A percentile compares a stretch with the other conserved stretches of the same genome.
Evolutionary conservation across 257 asterid species (phyloP).

Genomic region (Lycium ferocissimum): DNA sequence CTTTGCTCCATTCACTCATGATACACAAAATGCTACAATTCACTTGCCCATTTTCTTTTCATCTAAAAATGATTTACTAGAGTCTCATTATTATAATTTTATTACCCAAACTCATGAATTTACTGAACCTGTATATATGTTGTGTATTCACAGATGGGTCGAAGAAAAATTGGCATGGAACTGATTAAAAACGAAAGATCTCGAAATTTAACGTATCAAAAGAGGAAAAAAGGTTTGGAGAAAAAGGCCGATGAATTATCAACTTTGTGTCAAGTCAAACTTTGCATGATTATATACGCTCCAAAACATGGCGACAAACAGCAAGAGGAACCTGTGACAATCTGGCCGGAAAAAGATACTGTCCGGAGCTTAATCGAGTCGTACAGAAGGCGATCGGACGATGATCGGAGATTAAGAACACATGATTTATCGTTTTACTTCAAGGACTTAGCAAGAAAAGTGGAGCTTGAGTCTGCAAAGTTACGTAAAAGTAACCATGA

Average conservation of each 20-base stretch:
- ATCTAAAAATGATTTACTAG: not conserved
- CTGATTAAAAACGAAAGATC: not conserved
- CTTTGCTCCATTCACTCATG: too few relatives aligned
- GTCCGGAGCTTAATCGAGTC: not conserved
- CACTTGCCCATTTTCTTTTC: not conserved
- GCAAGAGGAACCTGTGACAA: not conserved
- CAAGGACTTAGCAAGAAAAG: not conserved
- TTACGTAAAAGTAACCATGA: not conserved
- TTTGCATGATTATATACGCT: not conserved
- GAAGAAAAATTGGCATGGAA: not conserved
- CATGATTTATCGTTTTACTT: conserved; percentile 15
- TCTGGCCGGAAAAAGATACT: not conserved
- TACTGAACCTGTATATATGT: not conserved
- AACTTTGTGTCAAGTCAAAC: not conserved
- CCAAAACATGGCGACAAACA: not conserved
- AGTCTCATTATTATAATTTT: not conserved
- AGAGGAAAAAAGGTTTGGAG: conserved; percentile 7
- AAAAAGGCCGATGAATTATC: not conserved
- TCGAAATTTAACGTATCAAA: not conserved
- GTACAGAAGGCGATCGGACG: not conserved
- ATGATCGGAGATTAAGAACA: not conserved
- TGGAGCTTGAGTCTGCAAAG: not conserved
- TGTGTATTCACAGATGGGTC: not conserved
- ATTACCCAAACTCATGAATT: not conserved
- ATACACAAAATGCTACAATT: too few relatives aligned